Evolutionary conservation across 202 grass and related monocot genomes (phyloP).

Genomic region (Zizania palustris): DNA sequence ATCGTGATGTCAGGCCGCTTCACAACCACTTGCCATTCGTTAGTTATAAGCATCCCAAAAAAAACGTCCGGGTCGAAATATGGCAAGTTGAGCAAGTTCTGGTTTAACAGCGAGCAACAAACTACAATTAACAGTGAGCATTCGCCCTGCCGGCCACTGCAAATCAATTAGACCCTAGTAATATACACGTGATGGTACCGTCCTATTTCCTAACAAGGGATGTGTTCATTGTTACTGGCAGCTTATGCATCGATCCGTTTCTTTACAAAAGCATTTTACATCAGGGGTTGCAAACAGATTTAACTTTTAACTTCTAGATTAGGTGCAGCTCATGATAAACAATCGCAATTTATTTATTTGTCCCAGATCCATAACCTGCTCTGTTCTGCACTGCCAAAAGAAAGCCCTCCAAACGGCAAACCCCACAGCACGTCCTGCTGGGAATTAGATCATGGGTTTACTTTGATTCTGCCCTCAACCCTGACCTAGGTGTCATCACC

Average conservation of each 20-base stretch:
- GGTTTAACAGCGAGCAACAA: too few species aligned
- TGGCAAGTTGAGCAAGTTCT: too few species aligned
- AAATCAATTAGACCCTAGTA: neutral
- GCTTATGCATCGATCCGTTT: neutral
- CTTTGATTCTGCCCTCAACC: conserved; percentile 41
- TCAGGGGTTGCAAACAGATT: neutral
- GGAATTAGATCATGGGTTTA: conserved; percentile 1
- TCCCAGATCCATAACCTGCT: conserved; percentile 7
- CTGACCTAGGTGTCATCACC: neutral
- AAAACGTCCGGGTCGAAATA: too few species aligned
- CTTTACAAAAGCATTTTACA: conserved; percentile 20
- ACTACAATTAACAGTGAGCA: too few species aligned
- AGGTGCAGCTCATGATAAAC: neutral
- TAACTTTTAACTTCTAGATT: conserved; percentile 11
- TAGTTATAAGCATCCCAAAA: too few species aligned
- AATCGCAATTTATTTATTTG: neutral
- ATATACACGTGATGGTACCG: neutral
- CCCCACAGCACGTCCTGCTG: neutral
- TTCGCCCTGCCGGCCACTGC: too few species aligned
- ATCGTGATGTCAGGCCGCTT: too few species aligned
- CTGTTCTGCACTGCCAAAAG: neutral
- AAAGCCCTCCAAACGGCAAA: neutral
- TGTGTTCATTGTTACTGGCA: neutral
- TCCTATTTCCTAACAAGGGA: neutral
- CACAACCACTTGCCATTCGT: too few species aligned